Evolutionary conservation across 768 basidiomycete species (phyloP).

Genomic region (Scleroderma bovista): DNA sequence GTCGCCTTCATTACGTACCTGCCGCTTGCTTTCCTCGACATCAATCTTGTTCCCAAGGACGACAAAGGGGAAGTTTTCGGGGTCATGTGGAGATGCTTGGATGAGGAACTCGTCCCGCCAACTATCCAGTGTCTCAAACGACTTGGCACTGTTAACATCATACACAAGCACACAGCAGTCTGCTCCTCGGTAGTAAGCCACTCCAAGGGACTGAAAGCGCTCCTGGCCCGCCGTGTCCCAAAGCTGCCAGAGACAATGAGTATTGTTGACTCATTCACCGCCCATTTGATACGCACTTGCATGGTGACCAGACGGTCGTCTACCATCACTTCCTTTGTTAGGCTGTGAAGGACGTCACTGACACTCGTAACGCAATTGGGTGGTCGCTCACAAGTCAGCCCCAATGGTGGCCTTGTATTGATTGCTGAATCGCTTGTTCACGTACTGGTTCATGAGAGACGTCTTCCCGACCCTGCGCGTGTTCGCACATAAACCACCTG

Average conservation of each 20-base stretch:
- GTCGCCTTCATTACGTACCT: constrained; percentile 47
- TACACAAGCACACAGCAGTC: constrained; percentile 99
- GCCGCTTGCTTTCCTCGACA: constrained; percentile 96
- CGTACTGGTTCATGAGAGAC: constrained; percentile 99
- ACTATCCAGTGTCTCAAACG: constrained; percentile 96
- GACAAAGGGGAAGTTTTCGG: constrained; percentile 99
- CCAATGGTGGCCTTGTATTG: constrained; percentile 99
- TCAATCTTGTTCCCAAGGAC: constrained; percentile 99
- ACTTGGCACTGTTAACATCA: constrained; percentile 98
- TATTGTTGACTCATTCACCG: neutral
- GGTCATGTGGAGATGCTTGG: constrained; percentile 96
- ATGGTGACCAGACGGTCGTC: constrained; percentile 98
- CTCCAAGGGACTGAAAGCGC: constrained; percentile 97
- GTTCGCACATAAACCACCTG: neutral
- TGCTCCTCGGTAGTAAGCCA: constrained; percentile 98
- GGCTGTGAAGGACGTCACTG: constrained; percentile 39
- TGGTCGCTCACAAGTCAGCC: constrained; percentile 78
- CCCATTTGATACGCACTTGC: constrained; percentile 63
- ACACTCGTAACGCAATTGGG: constrained; percentile 6
- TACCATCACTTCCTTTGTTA: constrained; percentile 98
- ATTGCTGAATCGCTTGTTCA: constrained; percentile 99
- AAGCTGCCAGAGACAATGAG: constrained; percentile 47
- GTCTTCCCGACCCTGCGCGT: constrained; percentile 89
- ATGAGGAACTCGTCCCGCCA: constrained; percentile 99
- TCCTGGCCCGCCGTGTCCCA: constrained; percentile 99